Evolutionary conservation across 176 grass and related monocot genomes (phyloP).

Genomic region (Oryza australiensis): DNA sequence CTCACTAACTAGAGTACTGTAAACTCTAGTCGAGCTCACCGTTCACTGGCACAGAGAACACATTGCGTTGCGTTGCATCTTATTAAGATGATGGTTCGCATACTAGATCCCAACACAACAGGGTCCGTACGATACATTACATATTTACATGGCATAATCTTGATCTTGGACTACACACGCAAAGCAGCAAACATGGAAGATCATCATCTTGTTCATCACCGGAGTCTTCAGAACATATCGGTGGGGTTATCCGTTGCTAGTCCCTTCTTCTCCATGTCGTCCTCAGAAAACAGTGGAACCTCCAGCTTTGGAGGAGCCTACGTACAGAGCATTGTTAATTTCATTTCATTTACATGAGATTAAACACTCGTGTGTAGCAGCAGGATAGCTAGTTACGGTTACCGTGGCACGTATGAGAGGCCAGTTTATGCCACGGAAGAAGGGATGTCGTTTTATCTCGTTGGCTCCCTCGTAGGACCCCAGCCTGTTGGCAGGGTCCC

Average conservation of each 20-base stretch:
- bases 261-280: background rate
- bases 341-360: too few species aligned
- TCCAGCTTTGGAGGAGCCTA: slow-evolving; percentile 56
- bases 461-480: slow-evolving; percentile 68
- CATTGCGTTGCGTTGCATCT: too few species aligned
- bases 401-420: slow-evolving; percentile 77
- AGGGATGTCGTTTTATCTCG: slow-evolving; percentile 80
- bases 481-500: slow-evolving; percentile 76
- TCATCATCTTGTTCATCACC: background rate
- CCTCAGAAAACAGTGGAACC: slow-evolving; percentile 34
- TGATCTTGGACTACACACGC: background rate
- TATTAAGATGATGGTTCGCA: too few species aligned
- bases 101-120: too few species aligned
- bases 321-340: background rate
- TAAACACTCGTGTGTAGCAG: too few species aligned
- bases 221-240: slow-evolving; percentile 51
- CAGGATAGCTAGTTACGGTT: background rate
- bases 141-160: too few species aligned
- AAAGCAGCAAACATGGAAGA: background rate
- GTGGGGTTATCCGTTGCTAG: background rate
- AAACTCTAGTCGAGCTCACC: too few species aligned
- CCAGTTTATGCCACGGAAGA: slow-evolving; percentile 86
- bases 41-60: too few species aligned
- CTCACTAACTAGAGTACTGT: too few species aligned
- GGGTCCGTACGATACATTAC: too few species aligned